These are phyloP conservation scores for Colletotrichum magnum DNA, from an alignment of 2,329 filamentous ascomycete genomes.

Conservation along the genomic window DNA sequence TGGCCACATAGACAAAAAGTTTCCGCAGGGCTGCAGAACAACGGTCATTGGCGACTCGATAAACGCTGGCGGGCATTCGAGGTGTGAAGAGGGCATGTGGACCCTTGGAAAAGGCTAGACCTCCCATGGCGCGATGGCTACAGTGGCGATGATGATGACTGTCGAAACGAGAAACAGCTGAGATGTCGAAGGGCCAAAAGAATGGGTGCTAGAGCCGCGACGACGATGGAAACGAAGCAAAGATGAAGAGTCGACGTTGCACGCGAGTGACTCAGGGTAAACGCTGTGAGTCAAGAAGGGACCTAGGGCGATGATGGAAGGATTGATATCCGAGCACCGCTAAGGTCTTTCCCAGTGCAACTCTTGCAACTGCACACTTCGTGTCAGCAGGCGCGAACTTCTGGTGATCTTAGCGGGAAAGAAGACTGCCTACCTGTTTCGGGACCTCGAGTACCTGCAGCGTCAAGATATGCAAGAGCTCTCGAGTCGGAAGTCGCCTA, in stretches of 20 bases:
- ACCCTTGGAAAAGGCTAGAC: conserved; percentile 68
- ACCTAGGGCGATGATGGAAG: neutral
- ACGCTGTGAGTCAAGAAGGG: neutral
- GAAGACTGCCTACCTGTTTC: no score
- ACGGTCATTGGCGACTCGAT: conserved; percentile 63
- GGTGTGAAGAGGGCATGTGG: conserved; percentile 69
- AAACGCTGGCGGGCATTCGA: conserved; percentile 74
- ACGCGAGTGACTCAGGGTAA: neutral
- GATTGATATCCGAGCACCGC: neutral
- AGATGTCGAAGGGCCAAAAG: no score
- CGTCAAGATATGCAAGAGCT: no score
- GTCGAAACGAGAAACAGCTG: neutral
- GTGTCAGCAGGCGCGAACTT: no score
- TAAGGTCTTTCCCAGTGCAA: no score
- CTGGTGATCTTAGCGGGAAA: no score
- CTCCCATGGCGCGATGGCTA: conserved; percentile 69
- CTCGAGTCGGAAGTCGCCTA: no score
- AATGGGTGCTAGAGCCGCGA: no score
- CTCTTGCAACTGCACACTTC: no score
- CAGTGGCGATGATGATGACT: neutral
- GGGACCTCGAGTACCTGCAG: no score
- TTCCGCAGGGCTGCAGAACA: conserved; percentile 62
- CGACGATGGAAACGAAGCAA: no score
- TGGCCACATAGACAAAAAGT: conserved; percentile 68
- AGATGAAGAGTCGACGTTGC: neutral